These are phyloP conservation scores for Suillus lakei DNA, from an alignment of 768 basidiomycete species.

Conservation along the genomic window DNA sequence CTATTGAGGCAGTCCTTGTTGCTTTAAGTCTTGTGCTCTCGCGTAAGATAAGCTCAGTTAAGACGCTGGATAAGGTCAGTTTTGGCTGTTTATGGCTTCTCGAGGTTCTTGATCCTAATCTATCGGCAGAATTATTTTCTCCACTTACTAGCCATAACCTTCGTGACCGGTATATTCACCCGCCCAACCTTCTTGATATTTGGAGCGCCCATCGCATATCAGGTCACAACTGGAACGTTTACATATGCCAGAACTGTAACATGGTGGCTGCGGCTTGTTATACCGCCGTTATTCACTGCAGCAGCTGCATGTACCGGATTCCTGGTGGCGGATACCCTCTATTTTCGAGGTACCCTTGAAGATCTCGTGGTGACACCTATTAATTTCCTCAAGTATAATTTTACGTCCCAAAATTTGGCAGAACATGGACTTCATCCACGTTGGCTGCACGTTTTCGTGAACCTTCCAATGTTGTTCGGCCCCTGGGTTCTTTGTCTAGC, in stretches of 20 bases:
- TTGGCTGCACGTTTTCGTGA: constrained; percentile 45
- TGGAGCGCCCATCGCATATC: constrained; percentile 34
- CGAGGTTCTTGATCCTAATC: too few species aligned
- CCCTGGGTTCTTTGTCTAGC: constrained; percentile 35
- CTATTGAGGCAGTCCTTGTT: constrained; percentile 38
- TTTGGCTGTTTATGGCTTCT: not conserved
- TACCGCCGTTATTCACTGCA: constrained; percentile 29
- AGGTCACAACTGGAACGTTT: constrained; percentile 24
- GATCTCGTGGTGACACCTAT: constrained; percentile 37
- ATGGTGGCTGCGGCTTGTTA: constrained; percentile 14
- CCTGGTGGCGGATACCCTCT: constrained; percentile 35
- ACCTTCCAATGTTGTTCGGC: constrained; percentile 44
- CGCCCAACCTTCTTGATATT: constrained; percentile 43
- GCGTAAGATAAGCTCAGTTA: constrained; percentile 17
- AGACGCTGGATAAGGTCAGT: not conserved
- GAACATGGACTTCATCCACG: constrained; percentile 45
- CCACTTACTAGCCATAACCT: constrained; percentile 30
- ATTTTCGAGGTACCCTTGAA: constrained; percentile 33
- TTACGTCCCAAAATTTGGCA: constrained; percentile 40
- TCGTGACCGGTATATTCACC: constrained; percentile 37
- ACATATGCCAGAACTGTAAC: constrained; percentile 16
- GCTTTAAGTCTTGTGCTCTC: constrained; percentile 34
- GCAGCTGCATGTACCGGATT: constrained; percentile 17
- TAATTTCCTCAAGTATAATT: constrained; percentile 44
- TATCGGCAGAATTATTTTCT: constrained; percentile 10